Base-by-base conservation (phyloP, 192 early-diverging fungal genomes). In the Gonapodya prolifera region DNA sequence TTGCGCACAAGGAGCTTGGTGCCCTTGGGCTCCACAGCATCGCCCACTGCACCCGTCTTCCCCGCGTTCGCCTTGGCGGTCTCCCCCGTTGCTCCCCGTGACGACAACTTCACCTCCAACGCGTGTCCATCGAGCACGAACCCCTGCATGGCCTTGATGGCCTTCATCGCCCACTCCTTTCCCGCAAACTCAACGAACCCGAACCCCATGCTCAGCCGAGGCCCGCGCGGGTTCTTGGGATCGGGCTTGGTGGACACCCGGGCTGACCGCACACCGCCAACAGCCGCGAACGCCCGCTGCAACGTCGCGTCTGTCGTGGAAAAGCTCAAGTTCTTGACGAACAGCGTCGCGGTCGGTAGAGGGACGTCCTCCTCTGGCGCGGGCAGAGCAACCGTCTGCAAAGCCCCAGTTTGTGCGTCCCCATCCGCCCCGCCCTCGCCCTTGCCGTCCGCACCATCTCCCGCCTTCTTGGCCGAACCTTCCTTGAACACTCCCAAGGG, bases 271-370 rank as follows among this genome's bases (percentile, higher is more conserved):
- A 96, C 87, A 1, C 94, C 94, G n/a, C 88, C 86, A n/a, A 93
- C 82, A 32, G 80, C 87, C 1, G 83, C 79, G 79, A 97, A 99
- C 1, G 91, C 85, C 78, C 90, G 85, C 23, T 83, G 86, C 35
- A 99, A 83, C 0, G 83, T 88, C 30, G 90, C 91, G 2, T 94
- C 93, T 0, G 92, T 97, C 0, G 96, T 99, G 77, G 90, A 85
- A 83, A 98, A 99, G 83, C 86, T 93, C 61, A 99, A 86, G 77
- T 99, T 99, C 86, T 99, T 99, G 80, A 99, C 90, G 87, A 98
- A 99, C 77, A 99, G 82, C 16, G 95, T 94, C 1, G 91, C 81
- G 29, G 79, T 89, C 32, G 90, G 89, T 2, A 86, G 83, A 69
- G 85, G 85, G 75, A 86, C 79, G 35, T 87, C 89, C 0, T 36